Evolutionary conservation across 192 early-diverging fungal genomes (phyloP).

Genomic region (Coemansia sp.): DNA sequence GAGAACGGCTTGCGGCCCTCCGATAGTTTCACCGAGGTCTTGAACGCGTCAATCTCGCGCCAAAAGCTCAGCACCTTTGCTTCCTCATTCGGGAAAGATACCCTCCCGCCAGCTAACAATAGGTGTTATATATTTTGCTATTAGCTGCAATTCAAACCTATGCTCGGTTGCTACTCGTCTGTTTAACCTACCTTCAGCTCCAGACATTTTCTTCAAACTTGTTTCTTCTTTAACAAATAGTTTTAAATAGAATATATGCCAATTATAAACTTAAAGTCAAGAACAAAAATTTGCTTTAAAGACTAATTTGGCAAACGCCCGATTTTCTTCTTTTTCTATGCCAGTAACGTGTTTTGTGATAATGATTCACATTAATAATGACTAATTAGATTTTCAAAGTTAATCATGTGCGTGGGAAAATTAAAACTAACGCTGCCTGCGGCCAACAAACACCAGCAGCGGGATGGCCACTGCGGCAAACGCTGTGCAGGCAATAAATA

Average conservation of each 20-base stretch:
- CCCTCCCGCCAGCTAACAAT: constrained; percentile 33
- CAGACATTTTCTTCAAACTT: constrained; percentile 7
- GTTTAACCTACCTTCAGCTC: constrained; percentile 3
- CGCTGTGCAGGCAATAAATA: constrained; percentile 25
- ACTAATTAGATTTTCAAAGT: constrained; percentile 1
- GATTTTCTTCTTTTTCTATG: neutral
- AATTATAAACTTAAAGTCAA: neutral
- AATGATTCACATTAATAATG: constrained; percentile 4
- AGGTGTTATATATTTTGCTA: neutral
- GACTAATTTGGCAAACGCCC: neutral
- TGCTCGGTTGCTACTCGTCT: neutral
- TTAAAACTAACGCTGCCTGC: neutral
- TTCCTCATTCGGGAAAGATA: constrained; percentile 94
- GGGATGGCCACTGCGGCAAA: constrained; percentile 35
- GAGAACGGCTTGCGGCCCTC: constrained; percentile 83
- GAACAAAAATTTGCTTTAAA: neutral
- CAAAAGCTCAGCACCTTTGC: constrained; percentile 91
- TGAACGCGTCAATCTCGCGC: constrained; percentile 97
- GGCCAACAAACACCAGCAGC: constrained; percentile 17
- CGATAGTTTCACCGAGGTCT: constrained; percentile 85
- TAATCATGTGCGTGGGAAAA: constrained; percentile 9
- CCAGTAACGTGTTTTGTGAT: neutral
- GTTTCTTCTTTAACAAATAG: neutral
- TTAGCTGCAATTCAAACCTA: neutral
- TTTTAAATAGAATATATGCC: neutral